Conservation (phyloP, 257 asterid genomes). For the Echites panduratus region DNA sequence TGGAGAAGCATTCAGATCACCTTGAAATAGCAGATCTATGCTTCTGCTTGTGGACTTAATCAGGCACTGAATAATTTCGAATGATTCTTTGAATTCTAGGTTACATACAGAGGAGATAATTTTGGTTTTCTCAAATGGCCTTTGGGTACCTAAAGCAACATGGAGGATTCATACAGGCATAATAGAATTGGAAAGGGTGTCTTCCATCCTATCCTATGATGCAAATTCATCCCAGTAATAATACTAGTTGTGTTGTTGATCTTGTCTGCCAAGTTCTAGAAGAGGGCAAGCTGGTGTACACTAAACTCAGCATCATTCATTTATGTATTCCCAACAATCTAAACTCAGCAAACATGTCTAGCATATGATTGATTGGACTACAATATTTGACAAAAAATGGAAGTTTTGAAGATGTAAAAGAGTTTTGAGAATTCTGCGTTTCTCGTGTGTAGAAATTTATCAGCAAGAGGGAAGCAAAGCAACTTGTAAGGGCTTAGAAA, state of each 20-base stretch:
- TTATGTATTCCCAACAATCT: background rate
- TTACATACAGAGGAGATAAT: background rate
- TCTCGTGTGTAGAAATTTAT: no score
- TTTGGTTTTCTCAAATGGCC: background rate
- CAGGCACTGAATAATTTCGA: background rate
- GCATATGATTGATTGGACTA: background rate
- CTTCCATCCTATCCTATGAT: background rate
- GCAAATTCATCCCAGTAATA: background rate
- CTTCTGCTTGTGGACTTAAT: no score
- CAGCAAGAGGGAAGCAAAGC: no score
- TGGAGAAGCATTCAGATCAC: constrained; percentile 89
- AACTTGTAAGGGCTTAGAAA: background rate
- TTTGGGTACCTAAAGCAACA: background rate
- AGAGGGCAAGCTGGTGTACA: background rate
- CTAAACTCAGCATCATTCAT: background rate
- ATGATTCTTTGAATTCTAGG: background rate
- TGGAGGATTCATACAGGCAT: background rate
- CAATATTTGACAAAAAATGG: background rate
- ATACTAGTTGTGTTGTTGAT: background rate
- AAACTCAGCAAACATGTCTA: background rate
- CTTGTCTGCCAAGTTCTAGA: background rate
- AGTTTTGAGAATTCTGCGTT: no score
- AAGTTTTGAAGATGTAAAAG: background rate
- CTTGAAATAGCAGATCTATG: constrained; percentile 27
- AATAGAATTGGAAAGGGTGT: background rate